These are phyloP conservation scores for Fusarium napiforme DNA, from an alignment of 2,329 filamentous ascomycete species.

Conservation along the genomic window DNA sequence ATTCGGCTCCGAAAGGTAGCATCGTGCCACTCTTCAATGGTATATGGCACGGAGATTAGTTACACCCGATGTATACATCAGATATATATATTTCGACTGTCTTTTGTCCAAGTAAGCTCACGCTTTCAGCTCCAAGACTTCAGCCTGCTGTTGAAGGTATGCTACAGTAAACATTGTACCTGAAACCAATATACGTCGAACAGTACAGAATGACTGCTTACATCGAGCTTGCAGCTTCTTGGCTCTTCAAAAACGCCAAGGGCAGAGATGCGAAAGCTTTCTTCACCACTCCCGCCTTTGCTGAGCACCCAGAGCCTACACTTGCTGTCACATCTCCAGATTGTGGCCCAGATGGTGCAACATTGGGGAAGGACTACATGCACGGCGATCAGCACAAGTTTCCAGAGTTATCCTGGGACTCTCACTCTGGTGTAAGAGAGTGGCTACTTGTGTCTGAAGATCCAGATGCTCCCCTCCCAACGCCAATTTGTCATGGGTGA, in stretches of 20 bases:
- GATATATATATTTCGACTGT: not conserved
- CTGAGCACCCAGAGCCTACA: constrained; percentile 48
- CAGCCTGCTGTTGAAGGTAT: not conserved
- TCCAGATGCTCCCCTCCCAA: constrained; percentile 58
- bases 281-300: constrained; percentile 51
- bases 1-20: constrained; percentile 34
- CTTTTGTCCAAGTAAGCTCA: not conserved
- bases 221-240: constrained; percentile 52
- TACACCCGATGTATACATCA: not conserved
- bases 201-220: constrained; percentile 42
- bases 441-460: constrained; percentile 61
- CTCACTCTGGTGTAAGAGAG: constrained; percentile 51
- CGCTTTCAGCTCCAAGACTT: not conserved
- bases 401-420: constrained; percentile 55
- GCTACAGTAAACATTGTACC: not conserved
- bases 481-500: constrained; percentile 59
- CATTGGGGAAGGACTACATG: constrained; percentile 52
- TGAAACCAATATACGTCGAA: not conserved
- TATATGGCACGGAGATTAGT: not conserved
- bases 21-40: not conserved
- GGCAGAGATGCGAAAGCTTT: constrained; percentile 54
- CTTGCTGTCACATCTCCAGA: constrained; percentile 54
- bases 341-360: constrained; percentile 51
- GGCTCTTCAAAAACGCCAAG: constrained; percentile 53
- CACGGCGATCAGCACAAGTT: constrained; percentile 53